phyloP scores from a whole-genome alignment of 768 basidiomycete genomes.

The Fibroporia radiculosa region DNA sequence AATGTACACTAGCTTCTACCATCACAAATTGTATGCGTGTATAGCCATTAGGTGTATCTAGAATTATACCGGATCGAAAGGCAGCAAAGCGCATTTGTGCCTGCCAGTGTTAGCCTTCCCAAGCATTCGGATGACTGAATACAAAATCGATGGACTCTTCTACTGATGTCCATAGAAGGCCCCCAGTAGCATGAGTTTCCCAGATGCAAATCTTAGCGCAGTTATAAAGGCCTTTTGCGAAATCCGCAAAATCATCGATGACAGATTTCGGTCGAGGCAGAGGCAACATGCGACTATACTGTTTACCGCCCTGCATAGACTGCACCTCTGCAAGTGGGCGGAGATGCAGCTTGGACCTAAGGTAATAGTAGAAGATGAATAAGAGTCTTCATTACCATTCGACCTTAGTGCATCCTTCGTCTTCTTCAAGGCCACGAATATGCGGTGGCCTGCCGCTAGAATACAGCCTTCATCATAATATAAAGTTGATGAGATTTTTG shows the following conservation, averaged over 20 bases:
- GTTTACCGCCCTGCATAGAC: constrained; percentile 31
- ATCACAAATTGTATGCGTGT: constrained; percentile 46
- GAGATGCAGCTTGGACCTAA: constrained; percentile 20
- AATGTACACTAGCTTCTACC: constrained; percentile 56
- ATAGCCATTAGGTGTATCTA: constrained; percentile 29
- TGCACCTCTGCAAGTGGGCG: neutral
- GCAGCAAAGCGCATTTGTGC: constrained; percentile 48
- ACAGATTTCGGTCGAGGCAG: constrained; percentile 35
- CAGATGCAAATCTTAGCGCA: constrained; percentile 40
- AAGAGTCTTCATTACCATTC: constrained; percentile 21
- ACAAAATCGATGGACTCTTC: constrained; percentile 40
- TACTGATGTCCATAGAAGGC: constrained; percentile 36
- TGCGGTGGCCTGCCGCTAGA: constrained; percentile 23
- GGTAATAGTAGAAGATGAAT: constrained; percentile 22
- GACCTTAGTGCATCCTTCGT: constrained; percentile 17
- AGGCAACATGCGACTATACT: constrained; percentile 27
- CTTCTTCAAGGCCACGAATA: neutral
- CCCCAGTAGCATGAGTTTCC: constrained; percentile 38
- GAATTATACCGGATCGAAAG: constrained; percentile 40
- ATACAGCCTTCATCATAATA: constrained; percentile 36
- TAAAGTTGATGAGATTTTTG: constrained; percentile 41
- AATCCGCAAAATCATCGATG: constrained; percentile 38
- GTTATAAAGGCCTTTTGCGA: constrained; percentile 35
- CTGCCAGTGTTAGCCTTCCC: constrained; percentile 55
- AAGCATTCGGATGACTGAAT: constrained; percentile 57